Evolutionary conservation across 176 grass and related monocot species (phyloP), one percentile per base, ranked within the genome.

Genomic region (Oropetium thomaeum): DNA sequence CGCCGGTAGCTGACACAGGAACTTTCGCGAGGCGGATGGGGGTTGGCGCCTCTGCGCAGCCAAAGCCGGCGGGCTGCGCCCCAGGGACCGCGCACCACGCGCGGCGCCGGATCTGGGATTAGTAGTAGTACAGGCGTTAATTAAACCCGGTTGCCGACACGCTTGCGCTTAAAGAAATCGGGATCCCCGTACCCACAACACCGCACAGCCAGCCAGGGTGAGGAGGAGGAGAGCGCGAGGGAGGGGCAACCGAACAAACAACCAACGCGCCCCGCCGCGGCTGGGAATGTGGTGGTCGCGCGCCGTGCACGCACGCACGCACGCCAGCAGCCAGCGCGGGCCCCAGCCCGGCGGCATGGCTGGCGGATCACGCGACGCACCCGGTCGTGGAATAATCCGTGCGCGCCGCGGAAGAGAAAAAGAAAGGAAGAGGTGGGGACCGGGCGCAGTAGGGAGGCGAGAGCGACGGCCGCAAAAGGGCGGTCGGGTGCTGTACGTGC

Each of bases 381-480:
- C 72, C 67, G 65, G 58, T 49, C 77, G 49, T 62, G 84, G 66
- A 87, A 82, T 77, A 47, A 82, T 77, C 45, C 73, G 73, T 57
- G 48, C 6, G 47, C 49, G 78, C 79, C 58, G 71, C 45, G 65
- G 57, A 4, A 26, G 19, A 53, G 41, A 51, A 4, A 2, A 13
- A 20, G 19, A 7, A 1, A 12, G 5, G 54, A 7, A 2, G 16
- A 1, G 16, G 61, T n/a, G 22, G 75, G 15, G 6, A 5, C 42
- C 20, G 35, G 35, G 3, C 11, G 39, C 30, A n/a, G n/a, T n/a
- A n/a, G 13, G 30, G 33, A 14, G 0, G 13, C 0, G 57, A 22
- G 33, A 13, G 23, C 19, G 72, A 29, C 57, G 10, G 2, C 30
- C 66, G 49, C 39, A n/a, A n/a, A n/a, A n/a, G 8, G 39, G 75